phyloP scores from a whole-genome alignment of 352 stramenopile species.

The Phytophthora podocarpi region DNA sequence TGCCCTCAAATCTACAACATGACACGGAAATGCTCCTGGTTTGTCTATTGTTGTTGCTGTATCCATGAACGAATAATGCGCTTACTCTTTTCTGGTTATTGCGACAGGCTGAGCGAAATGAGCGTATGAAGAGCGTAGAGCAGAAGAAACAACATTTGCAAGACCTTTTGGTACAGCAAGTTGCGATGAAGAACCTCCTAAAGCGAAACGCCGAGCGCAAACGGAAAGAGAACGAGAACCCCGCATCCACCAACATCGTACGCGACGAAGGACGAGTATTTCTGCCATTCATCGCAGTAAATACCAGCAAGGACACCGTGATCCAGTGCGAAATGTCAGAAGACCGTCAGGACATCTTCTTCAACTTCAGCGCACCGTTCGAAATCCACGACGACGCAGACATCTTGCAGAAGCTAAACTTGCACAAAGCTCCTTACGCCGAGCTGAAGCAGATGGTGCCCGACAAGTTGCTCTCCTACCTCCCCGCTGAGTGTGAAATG shows the following conservation, averaged over 20 bases:
- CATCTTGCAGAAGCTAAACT: slow-evolving; percentile 93
- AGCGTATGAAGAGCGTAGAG: slow-evolving; percentile 81
- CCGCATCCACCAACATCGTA: slow-evolving; percentile 25
- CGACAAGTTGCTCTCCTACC: slow-evolving; percentile 74
- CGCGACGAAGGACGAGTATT: slow-evolving; percentile 89
- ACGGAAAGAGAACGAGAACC: slow-evolving; percentile 48
- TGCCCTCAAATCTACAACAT: slow-evolving; percentile 82
- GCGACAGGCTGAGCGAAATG: slow-evolving; percentile 67
- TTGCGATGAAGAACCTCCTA: slow-evolving; percentile 94
- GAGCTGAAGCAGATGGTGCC: slow-evolving; percentile 78
- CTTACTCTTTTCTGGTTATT: slow-evolving; percentile 5
- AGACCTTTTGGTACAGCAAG: slow-evolving; percentile 94
- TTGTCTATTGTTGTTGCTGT: slow-evolving; percentile 7
- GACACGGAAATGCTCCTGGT: slow-evolving; percentile 90
- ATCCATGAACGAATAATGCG: background rate
- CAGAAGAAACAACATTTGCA: slow-evolving; percentile 91
- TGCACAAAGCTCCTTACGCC: slow-evolving; percentile 81
- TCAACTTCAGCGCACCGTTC: slow-evolving; percentile 97
- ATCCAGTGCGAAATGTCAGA: slow-evolving; percentile 98
- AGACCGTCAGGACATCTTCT: slow-evolving; percentile 95
- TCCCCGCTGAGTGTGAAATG: slow-evolving; percentile 80
- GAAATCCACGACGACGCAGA: slow-evolving; percentile 98
- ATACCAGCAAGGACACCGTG: slow-evolving; percentile 93
- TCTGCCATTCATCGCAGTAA: slow-evolving; percentile 97
- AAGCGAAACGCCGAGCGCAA: slow-evolving; percentile 84